phyloP scores from a whole-genome alignment of 2,329 filamentous ascomycete genomes.

The Juglanconis oblonga region DNA sequence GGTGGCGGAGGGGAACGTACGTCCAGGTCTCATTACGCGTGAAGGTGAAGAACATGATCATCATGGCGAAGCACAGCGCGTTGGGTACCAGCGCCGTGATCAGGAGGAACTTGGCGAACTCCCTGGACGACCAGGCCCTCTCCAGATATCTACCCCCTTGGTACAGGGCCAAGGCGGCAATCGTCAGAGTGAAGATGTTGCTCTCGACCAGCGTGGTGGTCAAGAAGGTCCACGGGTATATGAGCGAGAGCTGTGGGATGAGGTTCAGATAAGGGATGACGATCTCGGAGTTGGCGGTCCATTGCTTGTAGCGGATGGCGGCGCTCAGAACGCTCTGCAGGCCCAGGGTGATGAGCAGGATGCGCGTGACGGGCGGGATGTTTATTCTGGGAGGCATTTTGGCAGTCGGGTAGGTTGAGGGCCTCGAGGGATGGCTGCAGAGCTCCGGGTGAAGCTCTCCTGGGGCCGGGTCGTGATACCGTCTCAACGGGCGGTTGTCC shows the following conservation, averaged over 20 bases:
- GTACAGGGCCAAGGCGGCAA: slow-evolving; percentile 77
- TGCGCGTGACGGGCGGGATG: slow-evolving; percentile 86
- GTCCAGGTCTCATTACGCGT: slow-evolving; percentile 65
- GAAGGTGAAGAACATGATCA: slow-evolving; percentile 71
- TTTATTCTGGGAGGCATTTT: slow-evolving; percentile 81
- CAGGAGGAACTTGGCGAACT: slow-evolving; percentile 87
- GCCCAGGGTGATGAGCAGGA: slow-evolving; percentile 70
- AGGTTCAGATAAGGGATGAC: slow-evolving; percentile 85
- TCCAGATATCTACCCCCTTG: slow-evolving; percentile 94
- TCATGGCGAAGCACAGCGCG: slow-evolving; percentile 66
- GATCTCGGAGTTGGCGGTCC: slow-evolving; percentile 59
- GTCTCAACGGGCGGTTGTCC: background rate
- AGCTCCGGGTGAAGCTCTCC: background rate
- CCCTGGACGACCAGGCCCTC: slow-evolving; percentile 87
- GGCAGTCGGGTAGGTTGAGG: slow-evolving; percentile 18
- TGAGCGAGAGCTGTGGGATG: slow-evolving; percentile 76
- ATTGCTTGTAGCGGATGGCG: slow-evolving; percentile 70
- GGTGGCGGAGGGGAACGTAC: slow-evolving; percentile 39
- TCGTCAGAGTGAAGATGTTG: slow-evolving; percentile 81
- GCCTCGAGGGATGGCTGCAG: background rate
- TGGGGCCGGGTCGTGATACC: background rate
- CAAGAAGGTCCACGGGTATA: slow-evolving; percentile 91
- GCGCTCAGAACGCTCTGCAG: slow-evolving; percentile 80
- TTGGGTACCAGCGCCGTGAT: slow-evolving; percentile 80
- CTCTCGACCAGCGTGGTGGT: slow-evolving; percentile 87